Base-by-base conservation (phyloP, 176 grass and related monocot species). In the Oryza glumipatula region DNA sequence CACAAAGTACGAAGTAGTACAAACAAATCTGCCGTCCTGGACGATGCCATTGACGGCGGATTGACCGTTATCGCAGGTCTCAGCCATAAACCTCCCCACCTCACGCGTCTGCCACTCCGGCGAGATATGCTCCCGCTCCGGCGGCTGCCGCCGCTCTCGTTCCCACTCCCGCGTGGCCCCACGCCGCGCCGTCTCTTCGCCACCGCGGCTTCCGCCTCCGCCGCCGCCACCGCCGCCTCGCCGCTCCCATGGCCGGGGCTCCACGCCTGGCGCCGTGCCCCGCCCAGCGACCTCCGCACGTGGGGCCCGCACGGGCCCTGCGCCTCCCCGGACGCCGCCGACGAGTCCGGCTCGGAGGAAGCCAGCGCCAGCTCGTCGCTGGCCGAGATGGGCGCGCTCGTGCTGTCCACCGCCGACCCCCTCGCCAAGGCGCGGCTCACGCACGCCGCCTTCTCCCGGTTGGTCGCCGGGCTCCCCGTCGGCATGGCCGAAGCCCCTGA, bases 371-470 rank as follows among this genome's bases (percentile, higher is more conserved):
- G 70, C 77, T 78, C 82, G 8, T 92, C 95, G 0, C 74, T 98
- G 58, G 89, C 91, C 11, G 91, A 98, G 85, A 92, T 88, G 82
- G 96, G 81, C 17, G 88, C 89, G 38, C 68, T 80, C 28, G 91
- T 95, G 23, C 89, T 98, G 23, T 95, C 89, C 81, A 93, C 93
- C n/a, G 23, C 89, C 2, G 93, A 95, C 22, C 95, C 95, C 30
- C 58, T 92, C 21, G 11, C 80, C 68, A 98, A 95, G 80, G 83
- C 96, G 47, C 79, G 80, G 39, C 85, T 95, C 73, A 95, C 93
- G 16, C 93, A 98, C 76, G 73, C 91, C 83, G 87, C 96, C 83
- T 98, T 93, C 91, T 83, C 77, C 41, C 85, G 68, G 54, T 98
- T 91, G 91, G 80, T 51, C 17, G 41, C 72, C 17, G 82, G 81